These are phyloP conservation scores for Fusarium sp. DNA, from an alignment of 2,329 filamentous ascomycete genomes.

Conservation along the genomic window DNA sequence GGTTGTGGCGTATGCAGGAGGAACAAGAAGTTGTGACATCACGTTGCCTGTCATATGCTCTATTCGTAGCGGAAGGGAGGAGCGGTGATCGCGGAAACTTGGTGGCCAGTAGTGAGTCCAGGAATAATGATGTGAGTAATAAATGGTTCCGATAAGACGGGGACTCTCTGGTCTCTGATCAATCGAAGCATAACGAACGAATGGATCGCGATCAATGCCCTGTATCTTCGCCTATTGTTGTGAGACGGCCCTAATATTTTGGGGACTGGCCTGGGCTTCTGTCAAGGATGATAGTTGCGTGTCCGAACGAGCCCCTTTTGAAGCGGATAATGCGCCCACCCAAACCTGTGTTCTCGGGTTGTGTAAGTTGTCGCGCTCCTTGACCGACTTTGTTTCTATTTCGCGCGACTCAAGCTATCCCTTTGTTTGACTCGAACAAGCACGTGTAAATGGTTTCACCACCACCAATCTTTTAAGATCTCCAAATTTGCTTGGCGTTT, in stretches of 20 bases:
- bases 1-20: neutral
- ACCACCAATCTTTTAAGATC: constrained; percentile 8
- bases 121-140: neutral
- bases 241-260: constrained; percentile 28
- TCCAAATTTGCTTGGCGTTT: constrained; percentile 25
- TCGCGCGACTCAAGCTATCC: neutral
- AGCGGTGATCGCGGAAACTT: neutral
- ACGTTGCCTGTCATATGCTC: neutral
- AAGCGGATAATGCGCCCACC: neutral
- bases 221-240: constrained; percentile 9
- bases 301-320: constrained; percentile 13
- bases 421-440: constrained; percentile 14
- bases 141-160: neutral
- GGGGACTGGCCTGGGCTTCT: constrained; percentile 13
- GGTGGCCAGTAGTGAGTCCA: neutral
- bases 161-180: neutral
- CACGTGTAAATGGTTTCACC: constrained; percentile 31
- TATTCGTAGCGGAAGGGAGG: neutral
- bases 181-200: neutral
- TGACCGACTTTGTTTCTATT: constrained; percentile 6
- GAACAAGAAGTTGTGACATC: constrained; percentile 24
- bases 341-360: neutral
- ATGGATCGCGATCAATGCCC: constrained; percentile 18
- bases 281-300: constrained; percentile 10
- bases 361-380: neutral